Evolutionary conservation across 73 alveolate genomes (phyloP).

Genomic region (Tetrahymena malaccensis): DNA sequence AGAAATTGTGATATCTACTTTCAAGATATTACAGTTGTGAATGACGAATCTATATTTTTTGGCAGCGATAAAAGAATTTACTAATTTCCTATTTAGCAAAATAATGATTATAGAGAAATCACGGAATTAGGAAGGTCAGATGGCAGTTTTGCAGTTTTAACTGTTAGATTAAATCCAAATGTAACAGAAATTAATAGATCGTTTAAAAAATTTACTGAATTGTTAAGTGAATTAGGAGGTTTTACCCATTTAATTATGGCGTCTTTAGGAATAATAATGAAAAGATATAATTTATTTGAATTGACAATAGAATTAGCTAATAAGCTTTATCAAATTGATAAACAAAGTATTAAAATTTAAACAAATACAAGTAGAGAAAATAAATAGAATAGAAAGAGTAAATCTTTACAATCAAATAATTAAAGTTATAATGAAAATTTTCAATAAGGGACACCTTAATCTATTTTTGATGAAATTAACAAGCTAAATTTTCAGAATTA

Average conservation of each 20-base stretch:
- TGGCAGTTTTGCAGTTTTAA: neutral
- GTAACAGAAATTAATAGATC: neutral
- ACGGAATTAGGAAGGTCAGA: neutral
- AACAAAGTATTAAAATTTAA: neutral
- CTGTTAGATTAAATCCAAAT: neutral
- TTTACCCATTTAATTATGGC: neutral
- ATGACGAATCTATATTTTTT: neutral
- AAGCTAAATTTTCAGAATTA: no score
- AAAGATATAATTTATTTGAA: neutral
- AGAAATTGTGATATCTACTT: neutral
- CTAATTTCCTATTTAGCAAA: neutral
- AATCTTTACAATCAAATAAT: neutral
- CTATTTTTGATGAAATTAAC: neutral
- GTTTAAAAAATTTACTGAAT: neutral
- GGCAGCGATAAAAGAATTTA: neutral
- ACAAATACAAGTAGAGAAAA: neutral
- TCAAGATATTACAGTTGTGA: neutral
- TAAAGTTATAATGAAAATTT: no score
- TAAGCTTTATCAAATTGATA: neutral
- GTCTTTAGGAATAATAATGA: neutral
- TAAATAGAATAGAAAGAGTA: neutral
- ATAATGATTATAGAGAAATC: neutral
- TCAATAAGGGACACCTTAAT: neutral
- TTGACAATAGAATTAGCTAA: neutral
- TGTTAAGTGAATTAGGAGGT: neutral